Percentiles rank a stretch among this genome's conserved stretches.
Evolutionary conservation across 345 rosid genomes (phyloP).

Genomic region (Pistacia vera): DNA sequence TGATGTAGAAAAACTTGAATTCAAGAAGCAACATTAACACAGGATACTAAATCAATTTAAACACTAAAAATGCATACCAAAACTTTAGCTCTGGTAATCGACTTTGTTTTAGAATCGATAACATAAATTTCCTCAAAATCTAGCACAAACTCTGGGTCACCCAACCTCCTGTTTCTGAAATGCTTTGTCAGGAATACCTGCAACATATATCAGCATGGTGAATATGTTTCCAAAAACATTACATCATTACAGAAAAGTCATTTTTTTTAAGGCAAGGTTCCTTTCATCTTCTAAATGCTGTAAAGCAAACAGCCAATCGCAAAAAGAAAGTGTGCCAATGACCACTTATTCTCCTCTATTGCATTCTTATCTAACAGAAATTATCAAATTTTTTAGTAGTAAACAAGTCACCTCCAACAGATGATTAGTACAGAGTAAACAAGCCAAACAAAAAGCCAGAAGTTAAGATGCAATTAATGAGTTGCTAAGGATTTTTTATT

Average conservation of each 20-base stretch:
- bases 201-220: constrained; percentile 10
- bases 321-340: too few species aligned
- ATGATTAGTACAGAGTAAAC: too few species aligned
- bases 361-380: too few species aligned
- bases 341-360: too few species aligned
- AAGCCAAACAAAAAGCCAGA: too few species aligned
- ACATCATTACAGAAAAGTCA: background rate
- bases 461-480: too few species aligned
- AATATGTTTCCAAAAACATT: background rate
- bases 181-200: constrained; percentile 93
- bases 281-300: too few species aligned
- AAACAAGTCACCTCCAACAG: too few species aligned
- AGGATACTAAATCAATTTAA: background rate
- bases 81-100: constrained; percentile 93
- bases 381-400: too few species aligned
- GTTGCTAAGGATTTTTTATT: too few species aligned
- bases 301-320: too few species aligned
- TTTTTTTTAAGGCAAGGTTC: background rate
- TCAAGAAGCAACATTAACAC: background rate
- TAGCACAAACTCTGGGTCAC: constrained; percentile 84
- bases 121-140: constrained; percentile 96
- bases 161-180: constrained; percentile 71
- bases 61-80: constrained; percentile 44
- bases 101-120: constrained; percentile 84
- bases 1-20: background rate